Conservation (phyloP, 2,329 filamentous ascomycete genomes). For the Thielaviopsis punctulata region DNA sequence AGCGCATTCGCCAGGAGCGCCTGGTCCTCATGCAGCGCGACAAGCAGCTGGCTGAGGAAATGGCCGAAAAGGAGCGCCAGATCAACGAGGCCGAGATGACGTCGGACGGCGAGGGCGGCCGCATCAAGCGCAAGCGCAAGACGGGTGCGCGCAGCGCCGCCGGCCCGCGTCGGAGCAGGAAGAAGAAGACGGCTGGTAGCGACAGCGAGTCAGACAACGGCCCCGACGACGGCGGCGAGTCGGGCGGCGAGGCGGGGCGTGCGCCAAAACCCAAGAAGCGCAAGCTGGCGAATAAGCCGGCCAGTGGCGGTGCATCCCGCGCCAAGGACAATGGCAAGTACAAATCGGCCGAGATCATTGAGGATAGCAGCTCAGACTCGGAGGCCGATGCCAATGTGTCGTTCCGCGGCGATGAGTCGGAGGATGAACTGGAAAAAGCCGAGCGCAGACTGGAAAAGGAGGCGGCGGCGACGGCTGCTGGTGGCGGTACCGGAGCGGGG, state of each 20-base stretch:
- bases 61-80: conserved; percentile 51
- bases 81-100: conserved; percentile 64
- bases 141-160: conserved; percentile 23
- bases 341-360: conserved; percentile 71
- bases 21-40: conserved; percentile 64
- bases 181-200: conserved; percentile 34
- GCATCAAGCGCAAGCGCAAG: conserved; percentile 61
- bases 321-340: conserved; percentile 37
- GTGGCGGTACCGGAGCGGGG: conserved; percentile 2
- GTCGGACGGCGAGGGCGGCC: conserved; percentile 64
- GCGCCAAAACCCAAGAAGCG: conserved; percentile 40
- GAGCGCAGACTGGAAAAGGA: conserved; percentile 17
- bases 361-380: conserved; percentile 25
- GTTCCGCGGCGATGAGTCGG: conserved; percentile 13
- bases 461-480: background rate
- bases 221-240: conserved; percentile 17
- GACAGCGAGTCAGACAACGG: conserved; percentile 26
- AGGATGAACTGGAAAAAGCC: conserved; percentile 19
- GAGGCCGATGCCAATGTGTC: conserved; percentile 19
- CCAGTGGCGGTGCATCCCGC: conserved; percentile 18
- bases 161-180: conserved; percentile 27
- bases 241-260: conserved; percentile 29
- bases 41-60: conserved; percentile 51
- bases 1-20: conserved; percentile 74
- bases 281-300: conserved; percentile 34